Percentiles rank a stretch among this genome's conserved stretches.
These are phyloP conservation scores for Ogataea methanolica DNA, from an alignment of 805 yeast species.

Conservation along the genomic window DNA sequence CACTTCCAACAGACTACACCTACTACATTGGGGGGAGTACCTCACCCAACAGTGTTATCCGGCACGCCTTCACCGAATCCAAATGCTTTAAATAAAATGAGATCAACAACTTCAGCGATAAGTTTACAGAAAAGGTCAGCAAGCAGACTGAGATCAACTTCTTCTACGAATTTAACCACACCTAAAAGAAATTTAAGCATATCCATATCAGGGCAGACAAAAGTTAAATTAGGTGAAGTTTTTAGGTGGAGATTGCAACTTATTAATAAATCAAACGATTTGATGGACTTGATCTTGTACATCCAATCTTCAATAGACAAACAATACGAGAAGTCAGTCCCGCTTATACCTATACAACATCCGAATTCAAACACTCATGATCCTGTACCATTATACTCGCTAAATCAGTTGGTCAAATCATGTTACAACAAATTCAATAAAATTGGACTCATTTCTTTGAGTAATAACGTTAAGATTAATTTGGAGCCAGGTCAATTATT, in stretches of 20 bases:
- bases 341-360: constrained; percentile 30
- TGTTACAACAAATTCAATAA: constrained; percentile 36
- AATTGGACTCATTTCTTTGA: constrained; percentile 57
- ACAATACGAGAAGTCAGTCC: constrained; percentile 32
- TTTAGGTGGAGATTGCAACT: constrained; percentile 64
- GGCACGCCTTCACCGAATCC: constrained; percentile 25
- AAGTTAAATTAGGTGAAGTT: constrained; percentile 54
- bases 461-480: constrained; percentile 59
- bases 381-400: constrained; percentile 27
- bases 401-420: constrained; percentile 21
- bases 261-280: constrained; percentile 50
- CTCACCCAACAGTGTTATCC: not conserved
- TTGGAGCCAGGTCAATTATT: constrained; percentile 57
- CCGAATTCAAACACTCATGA: constrained; percentile 16
- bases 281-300: constrained; percentile 48
- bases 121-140: constrained; percentile 18
- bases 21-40: constrained; percentile 1
- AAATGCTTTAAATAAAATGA: constrained; percentile 8
- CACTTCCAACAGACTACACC: constrained; percentile 21
- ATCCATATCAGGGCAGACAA: constrained; percentile 59
- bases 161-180: constrained; percentile 18
- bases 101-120: constrained; percentile 15
- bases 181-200: constrained; percentile 36
- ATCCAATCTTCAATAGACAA: constrained; percentile 34
- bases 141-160: constrained; percentile 17